Conservation (phyloP, 2,329 filamentous ascomycete genomes). For the Elsinoe necatrix region DNA sequence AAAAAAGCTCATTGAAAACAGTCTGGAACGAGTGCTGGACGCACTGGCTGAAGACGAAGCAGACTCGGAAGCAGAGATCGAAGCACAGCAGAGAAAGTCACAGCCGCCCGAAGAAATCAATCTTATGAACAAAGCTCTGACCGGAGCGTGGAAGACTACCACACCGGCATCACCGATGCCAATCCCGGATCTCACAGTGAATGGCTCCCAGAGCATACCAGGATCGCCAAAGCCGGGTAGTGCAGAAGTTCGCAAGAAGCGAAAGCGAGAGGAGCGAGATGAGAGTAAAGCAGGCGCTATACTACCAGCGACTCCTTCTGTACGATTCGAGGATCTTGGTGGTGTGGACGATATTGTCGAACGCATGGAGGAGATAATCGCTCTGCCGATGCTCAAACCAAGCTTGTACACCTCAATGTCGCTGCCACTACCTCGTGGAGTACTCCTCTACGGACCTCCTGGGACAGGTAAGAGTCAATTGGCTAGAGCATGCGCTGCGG, state of each 20-base stretch:
- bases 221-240: constrained; percentile 32
- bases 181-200: constrained; percentile 26
- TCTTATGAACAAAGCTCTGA: constrained; percentile 58
- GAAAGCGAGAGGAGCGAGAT: constrained; percentile 46
- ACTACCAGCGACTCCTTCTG: constrained; percentile 53
- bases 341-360: constrained; percentile 65
- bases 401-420: constrained; percentile 57
- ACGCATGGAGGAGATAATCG: constrained; percentile 61
- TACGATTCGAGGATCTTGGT: constrained; percentile 64
- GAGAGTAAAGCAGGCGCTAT: not conserved
- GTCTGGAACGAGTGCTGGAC: constrained; percentile 72
- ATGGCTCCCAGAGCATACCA: constrained; percentile 36
- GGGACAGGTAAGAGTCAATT: constrained; percentile 84
- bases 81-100: constrained; percentile 29
- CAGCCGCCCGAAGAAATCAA: constrained; percentile 36
- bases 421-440: constrained; percentile 62
- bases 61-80: constrained; percentile 45
- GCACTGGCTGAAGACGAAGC: constrained; percentile 58
- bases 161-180: constrained; percentile 23
- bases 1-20: constrained; percentile 73
- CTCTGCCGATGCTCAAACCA: constrained; percentile 62
- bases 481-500: constrained; percentile 68
- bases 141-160: constrained; percentile 46
- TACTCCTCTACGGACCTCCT: constrained; percentile 73
- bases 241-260: constrained; percentile 59